These are phyloP conservation scores for Torulaspora pretoriensis DNA, from an alignment of 1,139 yeast species.

Conservation along the genomic window DNA sequence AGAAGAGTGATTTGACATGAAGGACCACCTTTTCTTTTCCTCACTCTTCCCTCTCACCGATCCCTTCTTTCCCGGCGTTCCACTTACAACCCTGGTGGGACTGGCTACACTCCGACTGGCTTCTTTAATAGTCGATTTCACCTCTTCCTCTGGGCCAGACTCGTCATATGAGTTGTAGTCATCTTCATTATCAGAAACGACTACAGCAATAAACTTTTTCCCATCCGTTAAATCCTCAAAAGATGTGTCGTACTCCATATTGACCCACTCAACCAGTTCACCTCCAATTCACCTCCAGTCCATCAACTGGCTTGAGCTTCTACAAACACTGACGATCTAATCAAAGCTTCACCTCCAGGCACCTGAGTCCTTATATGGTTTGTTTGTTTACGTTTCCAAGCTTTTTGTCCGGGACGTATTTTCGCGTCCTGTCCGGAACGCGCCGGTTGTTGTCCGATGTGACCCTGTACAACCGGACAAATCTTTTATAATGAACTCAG, in stretches of 20 bases:
- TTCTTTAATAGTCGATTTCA: background rate
- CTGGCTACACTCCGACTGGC: background rate
- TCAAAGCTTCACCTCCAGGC: background rate
- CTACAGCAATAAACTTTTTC: conserved; percentile 33
- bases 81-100: background rate
- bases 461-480: conserved; percentile 1
- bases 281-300: background rate
- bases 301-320: background rate
- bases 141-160: conserved; percentile 13
- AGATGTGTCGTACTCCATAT: conserved; percentile 19
- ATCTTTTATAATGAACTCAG: background rate
- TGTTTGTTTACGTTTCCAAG: conserved; percentile 2
- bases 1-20: conserved; percentile 29
- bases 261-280: background rate
- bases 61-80: background rate
- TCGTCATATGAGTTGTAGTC: conserved; percentile 25
- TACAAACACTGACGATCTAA: background rate
- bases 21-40: conserved; percentile 34
- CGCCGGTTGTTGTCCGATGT: background rate
- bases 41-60: conserved; percentile 10
- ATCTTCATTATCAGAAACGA: conserved; percentile 34
- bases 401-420: background rate
- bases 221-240: conserved; percentile 26
- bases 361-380: background rate
- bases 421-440: conserved; percentile 6